Evolutionary conservation across 345 rosid genomes (phyloP).

Genomic region (Salix dunnii): DNA sequence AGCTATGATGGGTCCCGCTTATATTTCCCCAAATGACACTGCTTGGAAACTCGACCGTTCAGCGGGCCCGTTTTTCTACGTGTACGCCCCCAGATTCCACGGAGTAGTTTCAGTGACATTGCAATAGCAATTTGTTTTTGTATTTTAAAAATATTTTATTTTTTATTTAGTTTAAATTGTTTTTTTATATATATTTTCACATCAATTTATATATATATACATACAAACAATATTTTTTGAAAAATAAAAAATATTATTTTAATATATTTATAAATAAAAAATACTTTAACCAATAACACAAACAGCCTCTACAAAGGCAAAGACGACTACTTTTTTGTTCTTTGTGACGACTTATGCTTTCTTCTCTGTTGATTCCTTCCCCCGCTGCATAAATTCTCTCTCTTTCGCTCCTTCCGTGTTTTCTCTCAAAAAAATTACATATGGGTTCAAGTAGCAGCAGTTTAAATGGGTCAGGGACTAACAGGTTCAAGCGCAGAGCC

Average conservation of each 20-base stretch:
- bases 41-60: neutral
- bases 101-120: neutral
- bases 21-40: neutral
- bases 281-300: no score
- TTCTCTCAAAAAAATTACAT: neutral
- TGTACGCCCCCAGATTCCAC: neutral
- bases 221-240: no score
- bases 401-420: neutral
- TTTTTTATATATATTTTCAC: no score
- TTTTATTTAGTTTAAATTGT: no score
- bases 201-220: no score
- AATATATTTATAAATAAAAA: no score
- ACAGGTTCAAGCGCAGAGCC: neutral
- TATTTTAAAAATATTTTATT: no score
- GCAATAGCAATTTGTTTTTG: no score
- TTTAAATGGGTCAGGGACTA: neutral
- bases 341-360: neutral
- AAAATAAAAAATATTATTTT: no score
- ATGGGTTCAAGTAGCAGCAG: constrained; percentile 23
- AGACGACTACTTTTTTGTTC: neutral
- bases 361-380: neutral
- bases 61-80: neutral
- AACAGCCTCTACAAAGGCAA: no score
- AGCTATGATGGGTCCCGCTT: neutral
- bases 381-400: neutral